Percentiles rank a stretch among this genome's conserved stretches.
Evolutionary conservation across 345 rosid species (phyloP).

Genomic region (Syzygium oleosum): DNA sequence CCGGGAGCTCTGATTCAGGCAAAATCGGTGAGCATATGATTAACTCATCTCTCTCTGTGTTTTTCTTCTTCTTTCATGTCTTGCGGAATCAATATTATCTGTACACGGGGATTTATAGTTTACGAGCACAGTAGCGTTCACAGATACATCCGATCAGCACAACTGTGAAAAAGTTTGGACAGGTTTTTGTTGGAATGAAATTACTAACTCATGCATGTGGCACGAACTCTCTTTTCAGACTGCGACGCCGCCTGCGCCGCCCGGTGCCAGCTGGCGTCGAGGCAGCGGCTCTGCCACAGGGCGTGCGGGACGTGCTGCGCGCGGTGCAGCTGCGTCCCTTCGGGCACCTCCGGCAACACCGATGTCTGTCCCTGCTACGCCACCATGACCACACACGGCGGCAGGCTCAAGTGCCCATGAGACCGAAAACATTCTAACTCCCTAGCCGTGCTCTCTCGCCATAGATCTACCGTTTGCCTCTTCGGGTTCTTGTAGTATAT

Average conservation of each 20-base stretch:
- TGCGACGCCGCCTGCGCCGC: constrained; percentile 51
- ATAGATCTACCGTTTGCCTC: background rate
- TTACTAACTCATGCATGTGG: background rate
- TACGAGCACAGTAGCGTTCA: background rate
- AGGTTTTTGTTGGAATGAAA: background rate
- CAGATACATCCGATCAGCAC: background rate
- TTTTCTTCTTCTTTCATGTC: background rate
- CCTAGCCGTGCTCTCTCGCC: background rate
- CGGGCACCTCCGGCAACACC: constrained; percentile 58
- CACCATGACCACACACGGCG: constrained; percentile 55
- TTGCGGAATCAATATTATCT: background rate
- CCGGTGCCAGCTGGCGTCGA: constrained; percentile 51
- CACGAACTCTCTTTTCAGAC: constrained; percentile 15
- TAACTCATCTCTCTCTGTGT: background rate
- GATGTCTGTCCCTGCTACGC: constrained; percentile 65
- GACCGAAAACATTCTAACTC: background rate
- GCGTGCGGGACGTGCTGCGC: constrained; percentile 75
- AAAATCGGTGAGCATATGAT: background rate
- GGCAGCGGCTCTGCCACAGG: constrained; percentile 50
- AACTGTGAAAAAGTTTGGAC: background rate
- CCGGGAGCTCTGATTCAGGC: background rate
- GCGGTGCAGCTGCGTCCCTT: constrained; percentile 74
- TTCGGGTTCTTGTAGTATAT: background rate
- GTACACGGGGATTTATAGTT: background rate
- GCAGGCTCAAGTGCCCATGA: constrained; percentile 67